A percentile compares a stretch with the other conserved stretches of the same genome.
phyloP scores from a whole-genome alignment of 1,139 yeast species.

The Taphrina wiesneri region DNA sequence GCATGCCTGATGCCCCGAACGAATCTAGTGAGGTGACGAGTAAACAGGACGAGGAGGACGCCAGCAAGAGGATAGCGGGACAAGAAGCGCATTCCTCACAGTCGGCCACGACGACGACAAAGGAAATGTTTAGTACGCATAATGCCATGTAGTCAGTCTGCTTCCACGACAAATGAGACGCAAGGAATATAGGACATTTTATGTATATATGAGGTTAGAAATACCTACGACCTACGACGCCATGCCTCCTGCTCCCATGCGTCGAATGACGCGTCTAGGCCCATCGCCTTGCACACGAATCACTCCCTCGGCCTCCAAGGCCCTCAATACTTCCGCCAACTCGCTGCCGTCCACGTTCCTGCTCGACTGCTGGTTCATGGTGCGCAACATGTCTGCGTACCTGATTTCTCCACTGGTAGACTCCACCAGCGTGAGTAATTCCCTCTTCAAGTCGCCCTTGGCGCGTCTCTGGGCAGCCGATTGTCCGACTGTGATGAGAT shows the following conservation, averaged over 20 bases:
- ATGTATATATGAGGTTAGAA: neutral
- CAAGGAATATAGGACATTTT: too few species aligned
- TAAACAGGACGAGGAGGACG: constrained; percentile 35
- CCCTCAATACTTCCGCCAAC: constrained; percentile 64
- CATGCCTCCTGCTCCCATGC: constrained; percentile 14
- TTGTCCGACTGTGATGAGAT: constrained; percentile 92
- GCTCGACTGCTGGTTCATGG: constrained; percentile 69
- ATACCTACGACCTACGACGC: neutral
- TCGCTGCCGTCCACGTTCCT: constrained; percentile 70
- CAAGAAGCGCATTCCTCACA: constrained; percentile 4
- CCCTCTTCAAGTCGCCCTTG: constrained; percentile 70
- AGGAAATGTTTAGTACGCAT: constrained; percentile 11
- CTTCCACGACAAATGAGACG: neutral
- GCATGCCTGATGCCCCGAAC: constrained; percentile 42
- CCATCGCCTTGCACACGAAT: constrained; percentile 73
- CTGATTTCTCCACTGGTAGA: constrained; percentile 52
- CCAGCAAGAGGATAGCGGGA: constrained; percentile 37
- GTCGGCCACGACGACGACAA: neutral
- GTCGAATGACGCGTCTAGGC: constrained; percentile 59
- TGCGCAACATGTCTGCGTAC: constrained; percentile 62
- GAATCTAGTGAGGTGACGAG: constrained; percentile 21
- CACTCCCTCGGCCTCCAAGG: constrained; percentile 75
- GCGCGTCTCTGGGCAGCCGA: constrained; percentile 81
- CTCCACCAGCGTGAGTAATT: constrained; percentile 54
- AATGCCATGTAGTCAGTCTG: constrained; percentile 24